Percentiles rank a stretch among this genome's conserved stretches.
phyloP scores from a whole-genome alignment of 2,329 filamentous ascomycete genomes.

The Drechslerella coelobrocha region DNA sequence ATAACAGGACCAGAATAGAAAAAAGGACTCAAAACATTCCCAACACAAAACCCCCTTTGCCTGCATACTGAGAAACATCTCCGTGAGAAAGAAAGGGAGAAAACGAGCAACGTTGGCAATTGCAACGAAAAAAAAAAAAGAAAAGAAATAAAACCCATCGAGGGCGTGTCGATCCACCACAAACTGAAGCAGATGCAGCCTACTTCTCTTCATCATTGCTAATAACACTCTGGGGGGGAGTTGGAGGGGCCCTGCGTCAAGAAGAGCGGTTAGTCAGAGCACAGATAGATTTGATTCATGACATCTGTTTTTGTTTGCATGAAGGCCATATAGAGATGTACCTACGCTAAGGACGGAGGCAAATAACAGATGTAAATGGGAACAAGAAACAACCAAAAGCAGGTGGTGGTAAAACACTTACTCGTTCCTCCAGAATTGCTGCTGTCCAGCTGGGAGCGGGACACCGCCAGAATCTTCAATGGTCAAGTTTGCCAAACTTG shows the following conservation, averaged over 20 bases:
- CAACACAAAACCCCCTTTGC: conserved; percentile 5
- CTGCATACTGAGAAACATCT: conserved; percentile 7
- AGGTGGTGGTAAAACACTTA: conserved; percentile 20
- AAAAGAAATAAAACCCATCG: not conserved
- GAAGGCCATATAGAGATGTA: not conserved
- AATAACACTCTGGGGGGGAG: conserved; percentile 32
- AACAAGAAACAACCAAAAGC: conserved; percentile 8
- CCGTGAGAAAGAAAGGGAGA: not conserved
- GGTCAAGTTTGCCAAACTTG: not conserved
- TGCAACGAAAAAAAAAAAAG: not conserved
- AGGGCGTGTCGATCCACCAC: conserved; percentile 9
- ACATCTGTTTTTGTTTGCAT: too few relatives aligned
- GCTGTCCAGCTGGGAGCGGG: conserved; percentile 18
- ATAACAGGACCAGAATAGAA: conserved; percentile 29
- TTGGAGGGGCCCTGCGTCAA: conserved; percentile 41
- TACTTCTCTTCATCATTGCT: conserved; percentile 39
- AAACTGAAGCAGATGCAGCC: conserved; percentile 8
- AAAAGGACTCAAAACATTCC: too few relatives aligned
- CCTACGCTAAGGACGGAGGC: conserved; percentile 8
- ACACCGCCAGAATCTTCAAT: conserved; percentile 7
- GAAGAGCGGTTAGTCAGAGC: not conserved
- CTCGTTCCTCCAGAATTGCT: conserved; percentile 28
- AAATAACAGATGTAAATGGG: not conserved
- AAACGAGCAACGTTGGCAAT: not conserved
- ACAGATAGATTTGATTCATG: not conserved